Evolutionary conservation across 495 filamentous ascomycete species (phyloP).

Genomic region (Pyrenula massariospora): DNA sequence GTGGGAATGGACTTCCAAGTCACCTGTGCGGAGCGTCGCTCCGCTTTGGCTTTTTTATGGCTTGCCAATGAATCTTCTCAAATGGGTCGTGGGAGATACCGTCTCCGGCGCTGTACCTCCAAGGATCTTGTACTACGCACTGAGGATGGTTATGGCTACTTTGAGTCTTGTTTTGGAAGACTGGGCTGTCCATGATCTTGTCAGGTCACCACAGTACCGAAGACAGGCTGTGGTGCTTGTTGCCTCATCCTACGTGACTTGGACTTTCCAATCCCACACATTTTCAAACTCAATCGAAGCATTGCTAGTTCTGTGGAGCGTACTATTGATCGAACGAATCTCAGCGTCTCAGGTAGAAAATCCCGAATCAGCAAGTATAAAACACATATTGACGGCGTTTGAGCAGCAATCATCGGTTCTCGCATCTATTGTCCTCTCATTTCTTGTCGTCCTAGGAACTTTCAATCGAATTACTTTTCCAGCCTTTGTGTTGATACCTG

Average conservation of each 20-base stretch:
- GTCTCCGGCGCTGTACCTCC: slow-evolving; percentile 36
- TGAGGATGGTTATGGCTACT: slow-evolving; percentile 81
- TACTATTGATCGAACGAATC: slow-evolving; percentile 83
- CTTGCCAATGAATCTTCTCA: slow-evolving; percentile 78
- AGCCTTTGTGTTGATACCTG: slow-evolving; percentile 75
- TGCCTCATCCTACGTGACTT: slow-evolving; percentile 94
- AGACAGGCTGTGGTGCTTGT: slow-evolving; percentile 64
- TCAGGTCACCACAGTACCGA: slow-evolving; percentile 61
- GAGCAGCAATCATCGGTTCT: slow-evolving; percentile 45
- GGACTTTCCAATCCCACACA: slow-evolving; percentile 97
- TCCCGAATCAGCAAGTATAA: not conserved
- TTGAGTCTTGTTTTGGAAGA: slow-evolving; percentile 93
- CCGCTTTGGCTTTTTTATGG: slow-evolving; percentile 93
- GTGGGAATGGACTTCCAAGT: slow-evolving; percentile 84
- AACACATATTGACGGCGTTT: not conserved
- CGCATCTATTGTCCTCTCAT: slow-evolving; percentile 62
- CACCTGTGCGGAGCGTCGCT: slow-evolving; percentile 88
- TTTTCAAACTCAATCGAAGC: slow-evolving; percentile 98
- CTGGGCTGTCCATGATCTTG: slow-evolving; percentile 89
- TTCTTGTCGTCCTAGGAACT: slow-evolving; percentile 69
- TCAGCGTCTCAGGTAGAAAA: slow-evolving; percentile 53
- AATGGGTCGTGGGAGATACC: slow-evolving; percentile 68
- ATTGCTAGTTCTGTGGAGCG: slow-evolving; percentile 75
- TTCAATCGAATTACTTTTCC: slow-evolving; percentile 98
- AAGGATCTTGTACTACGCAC: slow-evolving; percentile 72